Evolutionary conservation across 2,329 filamentous ascomycete genomes (phyloP), one percentile per base, ranked within the genome.

Genomic region (Fusarium humuli): DNA sequence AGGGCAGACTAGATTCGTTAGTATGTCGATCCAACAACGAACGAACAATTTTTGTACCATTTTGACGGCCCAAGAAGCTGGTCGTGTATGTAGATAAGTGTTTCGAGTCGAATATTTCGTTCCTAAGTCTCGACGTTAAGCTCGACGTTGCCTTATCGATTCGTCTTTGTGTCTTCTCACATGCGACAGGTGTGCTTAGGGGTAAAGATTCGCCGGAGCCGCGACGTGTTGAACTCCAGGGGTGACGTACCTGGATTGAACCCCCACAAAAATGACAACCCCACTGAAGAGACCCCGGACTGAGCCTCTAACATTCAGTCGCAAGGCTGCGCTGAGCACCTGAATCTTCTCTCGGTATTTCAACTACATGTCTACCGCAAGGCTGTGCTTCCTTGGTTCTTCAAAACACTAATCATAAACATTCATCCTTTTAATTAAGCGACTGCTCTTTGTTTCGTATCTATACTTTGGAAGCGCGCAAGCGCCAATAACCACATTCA

Each of bases 1-100:
- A 99, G 91, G 58, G 96, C 96, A 64, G 96, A 92, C 96, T 98
- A 77, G 29, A 61, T 34, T 18, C 37, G 64, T 75, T 62, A 75
- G 68, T 23, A 56, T 34, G 46, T 18, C 23, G 20, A 46, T 34
- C 37, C 27, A 23, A n/a, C 47, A 20, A n/a, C 11, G 16, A 25
- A 18, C 3, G 8, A 57, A 45, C 23, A 48, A 30, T 18, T n/a
- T 37, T 16, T 59, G 40, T 71, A 78, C 78, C 78, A 79, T 79
- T 10, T 61, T 77, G 52, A 45, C 49, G 40, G 52, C 53, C 61
- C 20, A 7, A 40, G 44, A 41, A 53, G 29, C 32, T 60, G 29
- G 4, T 45, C 9, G 29, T 29, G 44, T 52, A 9, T 10, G 7
- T 22, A 20, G 22, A 49, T 11, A 54, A 32, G 11, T 11, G n/a